A percentile compares a stretch with the other conserved stretches of the same genome.
phyloP scores from a whole-genome alignment of 345 rosid genomes.

The Bretschneidera sinensis region DNA sequence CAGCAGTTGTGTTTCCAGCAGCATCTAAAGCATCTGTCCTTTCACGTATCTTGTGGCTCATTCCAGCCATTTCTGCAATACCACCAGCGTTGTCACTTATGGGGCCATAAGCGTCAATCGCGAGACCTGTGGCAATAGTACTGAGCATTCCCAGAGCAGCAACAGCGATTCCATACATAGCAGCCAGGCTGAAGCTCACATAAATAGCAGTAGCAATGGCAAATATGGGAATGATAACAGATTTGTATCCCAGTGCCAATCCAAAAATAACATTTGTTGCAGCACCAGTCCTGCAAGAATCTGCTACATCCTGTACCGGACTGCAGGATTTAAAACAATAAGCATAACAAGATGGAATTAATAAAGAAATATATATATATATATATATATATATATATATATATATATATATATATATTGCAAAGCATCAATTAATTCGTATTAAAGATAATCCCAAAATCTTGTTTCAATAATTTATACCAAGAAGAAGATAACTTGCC shows the following conservation, averaged over 20 bases:
- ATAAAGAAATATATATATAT: too few species aligned
- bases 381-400: too few species aligned
- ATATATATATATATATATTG: too few species aligned
- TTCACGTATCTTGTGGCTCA: conserved; percentile 59
- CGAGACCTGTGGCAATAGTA: conserved; percentile 58
- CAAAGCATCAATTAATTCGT: too few species aligned
- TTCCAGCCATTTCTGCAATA: conserved; percentile 65
- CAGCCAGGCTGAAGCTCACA: conserved; percentile 66
- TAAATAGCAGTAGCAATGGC: conserved; percentile 53
- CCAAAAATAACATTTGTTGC: conserved; percentile 70
- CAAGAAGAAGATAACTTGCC: conserved; percentile 29
- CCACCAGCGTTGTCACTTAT: conserved; percentile 72
- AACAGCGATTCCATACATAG: conserved; percentile 68
- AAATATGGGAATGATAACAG: conserved; percentile 77
- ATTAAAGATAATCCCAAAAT: too few species aligned
- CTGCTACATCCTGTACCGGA: conserved; percentile 95
- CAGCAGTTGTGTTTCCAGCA: conserved; percentile 73
- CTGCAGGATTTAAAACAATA: conserved; percentile 27
- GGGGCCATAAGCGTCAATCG: conserved; percentile 70
- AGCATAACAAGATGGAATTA: too few species aligned
- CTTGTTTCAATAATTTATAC: too few species aligned
- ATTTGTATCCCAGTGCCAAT: conserved; percentile 80
- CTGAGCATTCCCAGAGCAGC: conserved; percentile 74
- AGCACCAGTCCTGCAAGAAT: conserved; percentile 94
- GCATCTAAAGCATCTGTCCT: conserved; percentile 64